Evolutionary conservation across 306 rosid species (phyloP).

Genomic region (Dryas alaskensis): DNA sequence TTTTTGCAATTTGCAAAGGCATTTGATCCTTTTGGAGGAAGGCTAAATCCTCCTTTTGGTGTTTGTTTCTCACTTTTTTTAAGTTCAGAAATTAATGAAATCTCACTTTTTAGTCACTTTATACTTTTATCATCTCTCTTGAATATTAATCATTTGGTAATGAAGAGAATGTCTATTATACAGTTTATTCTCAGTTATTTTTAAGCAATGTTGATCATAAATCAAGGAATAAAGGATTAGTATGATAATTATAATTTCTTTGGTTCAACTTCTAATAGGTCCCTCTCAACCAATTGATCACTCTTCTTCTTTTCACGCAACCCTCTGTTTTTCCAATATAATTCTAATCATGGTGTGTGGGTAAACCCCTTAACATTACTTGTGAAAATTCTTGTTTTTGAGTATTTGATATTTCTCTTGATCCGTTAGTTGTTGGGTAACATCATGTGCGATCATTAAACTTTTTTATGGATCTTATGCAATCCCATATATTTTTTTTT

Average conservation of each 20-base stretch:
- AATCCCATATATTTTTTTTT: neutral
- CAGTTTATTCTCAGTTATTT: too few relatives aligned
- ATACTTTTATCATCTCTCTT: neutral
- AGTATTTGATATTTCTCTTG: neutral
- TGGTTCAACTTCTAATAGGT: neutral
- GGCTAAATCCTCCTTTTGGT: slow-evolving; percentile 37
- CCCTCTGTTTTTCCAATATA: neutral
- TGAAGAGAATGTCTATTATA: neutral
- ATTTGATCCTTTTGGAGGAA: slow-evolving; percentile 33
- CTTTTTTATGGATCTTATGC: neutral
- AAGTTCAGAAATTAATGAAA: slow-evolving; percentile 18
- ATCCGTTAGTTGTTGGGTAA: neutral
- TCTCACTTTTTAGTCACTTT: slow-evolving; percentile 34
- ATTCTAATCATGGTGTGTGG: neutral
- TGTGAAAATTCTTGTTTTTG: neutral
- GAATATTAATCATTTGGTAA: neutral
- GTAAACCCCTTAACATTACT: neutral
- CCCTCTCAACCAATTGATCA: neutral
- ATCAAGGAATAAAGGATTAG: too few relatives aligned
- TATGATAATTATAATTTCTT: neutral
- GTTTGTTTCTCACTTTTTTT: slow-evolving; percentile 23
- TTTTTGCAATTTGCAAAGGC: too few relatives aligned
- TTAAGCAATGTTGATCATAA: too few relatives aligned
- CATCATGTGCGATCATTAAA: slow-evolving; percentile 5
- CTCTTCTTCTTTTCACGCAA: neutral